Evolutionary conservation across 441 rosid species (phyloP).

Genomic region (Erodium texanum): DNA sequence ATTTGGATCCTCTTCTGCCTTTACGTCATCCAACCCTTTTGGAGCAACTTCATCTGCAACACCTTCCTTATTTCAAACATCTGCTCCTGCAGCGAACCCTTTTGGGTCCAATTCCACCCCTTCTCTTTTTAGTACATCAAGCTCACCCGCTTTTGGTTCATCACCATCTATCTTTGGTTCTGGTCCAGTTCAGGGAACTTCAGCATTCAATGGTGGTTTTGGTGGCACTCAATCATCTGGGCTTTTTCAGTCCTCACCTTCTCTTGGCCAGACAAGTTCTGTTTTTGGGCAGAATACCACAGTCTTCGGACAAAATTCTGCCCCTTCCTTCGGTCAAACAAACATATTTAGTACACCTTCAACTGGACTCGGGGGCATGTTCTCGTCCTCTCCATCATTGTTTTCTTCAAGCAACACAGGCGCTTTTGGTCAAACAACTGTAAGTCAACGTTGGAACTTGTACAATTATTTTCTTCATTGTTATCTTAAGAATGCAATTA

Average conservation of each 20-base stretch:
- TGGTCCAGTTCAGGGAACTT: conserved; percentile 34
- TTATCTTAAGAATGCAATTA: neutral
- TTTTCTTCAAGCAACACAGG: conserved; percentile 31
- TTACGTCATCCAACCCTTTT: conserved; percentile 32
- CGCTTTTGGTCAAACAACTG: conserved; percentile 41
- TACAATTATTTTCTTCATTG: neutral
- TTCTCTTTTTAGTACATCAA: conserved; percentile 39
- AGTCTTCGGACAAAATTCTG: conserved; percentile 37
- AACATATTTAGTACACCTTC: conserved; percentile 49
- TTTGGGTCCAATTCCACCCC: conserved; percentile 24
- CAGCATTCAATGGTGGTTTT: conserved; percentile 42
- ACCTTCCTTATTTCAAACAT: conserved; percentile 10
- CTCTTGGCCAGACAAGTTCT: conserved; percentile 43
- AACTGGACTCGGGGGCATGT: conserved; percentile 35
- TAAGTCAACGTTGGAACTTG: conserved; percentile 26
- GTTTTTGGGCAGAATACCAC: conserved; percentile 36
- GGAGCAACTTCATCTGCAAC: conserved; percentile 10
- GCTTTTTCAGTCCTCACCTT: conserved; percentile 42
- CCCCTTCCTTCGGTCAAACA: conserved; percentile 31
- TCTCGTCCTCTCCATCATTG: conserved; percentile 41
- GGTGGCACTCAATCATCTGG: conserved; percentile 48
- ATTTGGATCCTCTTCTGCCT: conserved; percentile 26
- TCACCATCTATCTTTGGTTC: conserved; percentile 55
- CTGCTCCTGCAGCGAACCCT: neutral
- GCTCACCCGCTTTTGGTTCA: conserved; percentile 42